These are phyloP conservation scores for Immersiella caudata DNA, from an alignment of 495 filamentous ascomycete genomes.

Conservation along the genomic window DNA sequence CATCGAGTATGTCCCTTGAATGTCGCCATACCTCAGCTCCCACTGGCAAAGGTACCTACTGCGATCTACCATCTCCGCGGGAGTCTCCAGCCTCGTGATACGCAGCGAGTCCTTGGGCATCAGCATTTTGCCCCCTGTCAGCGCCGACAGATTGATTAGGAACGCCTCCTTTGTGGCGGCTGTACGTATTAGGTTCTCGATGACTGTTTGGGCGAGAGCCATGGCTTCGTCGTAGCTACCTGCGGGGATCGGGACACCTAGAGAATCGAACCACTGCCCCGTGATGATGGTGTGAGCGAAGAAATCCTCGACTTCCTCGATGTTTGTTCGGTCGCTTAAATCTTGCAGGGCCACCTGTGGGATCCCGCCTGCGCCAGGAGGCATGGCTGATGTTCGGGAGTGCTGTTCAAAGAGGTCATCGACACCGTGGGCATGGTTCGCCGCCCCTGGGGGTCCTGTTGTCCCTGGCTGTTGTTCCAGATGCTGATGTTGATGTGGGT, in stretches of 20 bases:
- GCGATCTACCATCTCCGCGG: slow-evolving; percentile 26
- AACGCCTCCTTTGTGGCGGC: slow-evolving; percentile 51
- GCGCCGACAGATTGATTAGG: slow-evolving; percentile 55
- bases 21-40: slow-evolving; percentile 49
- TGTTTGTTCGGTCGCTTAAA: slow-evolving; percentile 49
- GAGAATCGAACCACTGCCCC: slow-evolving; percentile 48
- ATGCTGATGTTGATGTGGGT: neutral
- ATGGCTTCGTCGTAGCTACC: slow-evolving; percentile 51
- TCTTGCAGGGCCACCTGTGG: slow-evolving; percentile 30
- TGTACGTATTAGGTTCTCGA: slow-evolving; percentile 47
- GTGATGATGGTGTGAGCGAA: slow-evolving; percentile 48
- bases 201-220: slow-evolving; percentile 48
- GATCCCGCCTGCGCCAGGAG: no score
- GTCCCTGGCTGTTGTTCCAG: neutral
- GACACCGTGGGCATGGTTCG: neutral
- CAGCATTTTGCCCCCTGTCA: slow-evolving; percentile 51
- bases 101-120: slow-evolving; percentile 40
- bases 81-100: slow-evolving; percentile 38
- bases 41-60: slow-evolving; percentile 49
- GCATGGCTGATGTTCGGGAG: neutral
- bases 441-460: neutral
- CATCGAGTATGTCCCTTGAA: slow-evolving; percentile 49
- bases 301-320: slow-evolving; percentile 48
- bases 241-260: slow-evolving; percentile 37
- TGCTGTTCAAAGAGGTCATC: slow-evolving; percentile 22